phyloP scores from a whole-genome alignment of 106 monocot species.

The Dactylorhiza incarnata region DNA sequence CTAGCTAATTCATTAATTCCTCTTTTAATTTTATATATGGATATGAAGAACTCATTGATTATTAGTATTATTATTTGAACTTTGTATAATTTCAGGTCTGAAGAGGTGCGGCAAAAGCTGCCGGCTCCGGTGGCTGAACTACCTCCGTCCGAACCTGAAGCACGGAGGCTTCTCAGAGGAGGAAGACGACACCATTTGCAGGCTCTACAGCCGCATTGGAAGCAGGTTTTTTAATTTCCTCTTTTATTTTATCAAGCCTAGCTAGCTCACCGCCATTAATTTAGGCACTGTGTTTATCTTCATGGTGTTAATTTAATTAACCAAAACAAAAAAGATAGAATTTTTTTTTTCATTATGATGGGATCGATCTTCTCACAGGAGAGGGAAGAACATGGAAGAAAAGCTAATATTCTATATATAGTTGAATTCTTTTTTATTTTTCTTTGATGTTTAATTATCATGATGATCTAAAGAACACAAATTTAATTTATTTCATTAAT shows the following conservation, averaged over 20 bases:
- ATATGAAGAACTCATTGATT: background rate
- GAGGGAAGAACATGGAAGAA: background rate
- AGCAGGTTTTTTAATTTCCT: conserved; percentile 55
- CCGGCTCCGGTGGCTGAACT: conserved; percentile 94
- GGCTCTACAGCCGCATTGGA: conserved; percentile 72
- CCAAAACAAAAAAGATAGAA: background rate
- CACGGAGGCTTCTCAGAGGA: conserved; percentile 90
- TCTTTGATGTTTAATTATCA: background rate
- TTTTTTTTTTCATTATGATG: background rate
- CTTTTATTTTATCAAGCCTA: background rate
- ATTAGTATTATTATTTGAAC: background rate
- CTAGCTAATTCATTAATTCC: too few relatives aligned
- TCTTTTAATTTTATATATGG: background rate
- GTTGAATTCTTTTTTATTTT: background rate
- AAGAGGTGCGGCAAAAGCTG: conserved; percentile 95
- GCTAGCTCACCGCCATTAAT: background rate
- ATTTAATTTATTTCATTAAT: background rate
- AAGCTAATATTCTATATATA: background rate
- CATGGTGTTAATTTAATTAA: background rate
- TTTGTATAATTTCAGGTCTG: conserved; percentile 33
- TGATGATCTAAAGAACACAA: background rate
- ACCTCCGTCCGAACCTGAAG: conserved; percentile 60
- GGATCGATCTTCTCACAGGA: background rate
- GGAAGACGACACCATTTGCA: conserved; percentile 90
- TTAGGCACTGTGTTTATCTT: background rate